A percentile compares a stretch with the other conserved stretches of the same genome.
These are phyloP conservation scores for Hypoxylon sp. DNA, from an alignment of 2,329 filamentous ascomycete species.

Conservation along the genomic window DNA sequence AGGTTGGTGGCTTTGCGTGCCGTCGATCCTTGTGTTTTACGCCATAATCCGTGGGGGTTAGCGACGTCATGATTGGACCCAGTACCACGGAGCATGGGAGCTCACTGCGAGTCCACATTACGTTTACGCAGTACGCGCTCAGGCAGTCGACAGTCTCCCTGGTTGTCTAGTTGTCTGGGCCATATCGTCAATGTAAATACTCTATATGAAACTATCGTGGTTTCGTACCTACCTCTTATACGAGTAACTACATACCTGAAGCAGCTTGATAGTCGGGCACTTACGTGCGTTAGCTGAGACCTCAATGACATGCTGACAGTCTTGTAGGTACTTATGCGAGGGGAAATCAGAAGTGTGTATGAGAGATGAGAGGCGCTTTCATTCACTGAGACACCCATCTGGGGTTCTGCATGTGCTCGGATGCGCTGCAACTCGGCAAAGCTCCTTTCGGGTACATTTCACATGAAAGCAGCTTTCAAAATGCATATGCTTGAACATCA, in stretches of 20 bases:
- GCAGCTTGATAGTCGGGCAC: background rate
- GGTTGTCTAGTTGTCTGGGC: background rate
- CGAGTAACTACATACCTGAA: no score
- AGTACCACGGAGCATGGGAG: constrained; percentile 16
- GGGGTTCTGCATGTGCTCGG: constrained; percentile 13
- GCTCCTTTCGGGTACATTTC: background rate
- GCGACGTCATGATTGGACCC: constrained; percentile 28
- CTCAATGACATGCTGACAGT: background rate
- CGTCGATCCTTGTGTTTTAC: constrained; percentile 14
- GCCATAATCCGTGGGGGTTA: constrained; percentile 15
- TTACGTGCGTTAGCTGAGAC: background rate
- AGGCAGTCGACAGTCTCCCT: no score
- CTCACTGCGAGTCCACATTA: constrained; percentile 10
- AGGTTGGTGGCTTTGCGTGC: constrained; percentile 14
- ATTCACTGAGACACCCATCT: background rate
- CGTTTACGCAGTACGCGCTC: no score
- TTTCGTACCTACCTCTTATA: background rate
- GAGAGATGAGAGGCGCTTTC: background rate
- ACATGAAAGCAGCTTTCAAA: constrained; percentile 6
- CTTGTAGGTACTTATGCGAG: background rate
- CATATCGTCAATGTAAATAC: background rate
- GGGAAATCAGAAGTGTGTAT: background rate
- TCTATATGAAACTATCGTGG: background rate
- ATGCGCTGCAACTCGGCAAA: constrained; percentile 15
- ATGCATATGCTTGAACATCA: constrained; percentile 3